phyloP scores from a whole-genome alignment of 73 alveolate species.

The Stentor coeruleus region DNA sequence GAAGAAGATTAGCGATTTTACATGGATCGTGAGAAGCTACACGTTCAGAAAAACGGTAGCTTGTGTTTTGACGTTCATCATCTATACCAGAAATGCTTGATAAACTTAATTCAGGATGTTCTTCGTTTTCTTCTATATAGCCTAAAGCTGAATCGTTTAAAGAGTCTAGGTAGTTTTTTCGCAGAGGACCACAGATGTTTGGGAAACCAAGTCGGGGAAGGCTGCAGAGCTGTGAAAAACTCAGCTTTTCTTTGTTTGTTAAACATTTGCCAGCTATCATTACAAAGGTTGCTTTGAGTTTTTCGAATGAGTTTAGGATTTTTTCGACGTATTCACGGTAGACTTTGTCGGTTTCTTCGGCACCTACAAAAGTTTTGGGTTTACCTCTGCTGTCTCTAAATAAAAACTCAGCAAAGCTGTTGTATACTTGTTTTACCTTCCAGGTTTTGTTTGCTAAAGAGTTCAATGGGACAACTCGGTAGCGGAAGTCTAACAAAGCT shows the following conservation, averaged over 20 bases:
- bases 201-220: conserved; percentile 45
- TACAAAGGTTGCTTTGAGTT: conserved; percentile 40
- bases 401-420: background rate
- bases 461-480: conserved; percentile 20
- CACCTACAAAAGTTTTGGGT: conserved; percentile 22
- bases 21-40: conserved; percentile 34
- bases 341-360: conserved; percentile 43
- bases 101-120: conserved; percentile 21
- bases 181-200: background rate
- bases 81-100: conserved; percentile 20
- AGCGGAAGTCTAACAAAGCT: conserved; percentile 37
- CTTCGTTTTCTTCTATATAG: conserved; percentile 23
- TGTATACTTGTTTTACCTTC: conserved; percentile 1
- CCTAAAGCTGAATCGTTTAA: conserved; percentile 10
- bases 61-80: background rate
- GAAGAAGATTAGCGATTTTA: conserved; percentile 33
- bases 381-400: conserved; percentile 12
- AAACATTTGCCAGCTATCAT: conserved; percentile 46
- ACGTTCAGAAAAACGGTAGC: conserved; percentile 33
- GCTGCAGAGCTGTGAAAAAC: conserved; percentile 21
- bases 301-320: conserved; percentile 43
- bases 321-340: conserved; percentile 46
- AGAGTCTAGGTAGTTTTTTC: conserved; percentile 3
- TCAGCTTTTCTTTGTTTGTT: conserved; percentile 36
- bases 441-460: background rate